Conservation (phyloP, 163 green algal species). For the Prototheca cutis region DNA sequence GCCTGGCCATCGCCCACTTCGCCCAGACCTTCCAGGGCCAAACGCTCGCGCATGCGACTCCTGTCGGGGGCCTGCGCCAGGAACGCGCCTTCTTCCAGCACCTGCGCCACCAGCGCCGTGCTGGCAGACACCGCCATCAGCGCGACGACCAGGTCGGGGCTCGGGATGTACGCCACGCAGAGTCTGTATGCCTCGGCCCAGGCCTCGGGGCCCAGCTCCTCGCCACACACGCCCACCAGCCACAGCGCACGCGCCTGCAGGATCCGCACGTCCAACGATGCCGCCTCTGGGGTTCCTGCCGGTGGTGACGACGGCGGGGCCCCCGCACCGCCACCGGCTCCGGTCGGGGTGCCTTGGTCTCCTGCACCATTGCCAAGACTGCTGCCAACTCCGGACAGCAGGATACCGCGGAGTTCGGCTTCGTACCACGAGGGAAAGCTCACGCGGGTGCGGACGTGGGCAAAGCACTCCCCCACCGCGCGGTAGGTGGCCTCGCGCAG, state of each 20-base stretch:
- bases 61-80: background rate
- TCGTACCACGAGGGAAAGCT: constrained; percentile 57
- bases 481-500: constrained; percentile 60
- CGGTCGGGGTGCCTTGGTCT: no score
- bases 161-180: constrained; percentile 36
- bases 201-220: constrained; percentile 35
- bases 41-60: background rate
- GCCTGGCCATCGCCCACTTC: background rate
- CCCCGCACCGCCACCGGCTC: no score
- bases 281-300: no score
- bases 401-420: constrained; percentile 45
- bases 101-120: constrained; percentile 36
- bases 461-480: constrained; percentile 65
- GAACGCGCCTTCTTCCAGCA: constrained; percentile 46
- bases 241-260: constrained; percentile 56
- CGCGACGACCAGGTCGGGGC: constrained; percentile 54
- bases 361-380: no score
- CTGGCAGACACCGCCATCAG: constrained; percentile 51
- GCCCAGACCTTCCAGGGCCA: background rate
- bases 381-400: no score
- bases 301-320: no score
- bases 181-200: constrained; percentile 45
- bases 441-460: constrained; percentile 35
- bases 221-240: constrained; percentile 61
- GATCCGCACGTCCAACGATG: constrained; percentile 17